Evolutionary conservation across 495 filamentous ascomycete genomes (phyloP), one percentile per base, ranked within the genome.

Genomic region (Neurospora terricola): DNA sequence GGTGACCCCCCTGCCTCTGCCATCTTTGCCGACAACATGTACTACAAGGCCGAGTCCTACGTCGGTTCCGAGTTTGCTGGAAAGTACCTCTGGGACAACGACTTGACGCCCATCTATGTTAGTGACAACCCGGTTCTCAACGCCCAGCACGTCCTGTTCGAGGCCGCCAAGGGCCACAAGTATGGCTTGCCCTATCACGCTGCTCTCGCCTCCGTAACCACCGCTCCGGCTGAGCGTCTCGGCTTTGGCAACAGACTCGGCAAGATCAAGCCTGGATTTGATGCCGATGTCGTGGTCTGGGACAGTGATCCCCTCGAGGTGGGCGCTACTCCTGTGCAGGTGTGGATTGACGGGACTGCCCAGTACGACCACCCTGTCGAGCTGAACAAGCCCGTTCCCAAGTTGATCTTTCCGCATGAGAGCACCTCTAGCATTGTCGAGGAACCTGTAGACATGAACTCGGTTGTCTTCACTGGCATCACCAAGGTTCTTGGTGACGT

Each of bases 271-370:
- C 81, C 85, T 27, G 89, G 89, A 0, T 90, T 88, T 72, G 90
- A 91, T 76, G 90, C 89, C 27, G 90, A 91, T 75, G 72, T 91
- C 27, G 90, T 90, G 2, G 84, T 91, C 10, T 91, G 89, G 89
- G 89, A 91, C 75, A 87, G 84, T 68, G 88, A 91, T 76, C 90
- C 90, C 38, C 79, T 91, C 6, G 84, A 83, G 48, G 83, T 88
- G 0, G 90, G 90, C 11, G 89, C 89, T 1, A 81, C 89, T 6
- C 88, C 90, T 0, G 78, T 87, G 1, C 88, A 91, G 72, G 88
- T 91, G 3, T 91, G 86, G 84, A 89, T 91, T 73, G 90, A 91
- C 76, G 89, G 90, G 7, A 87, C 81, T 14, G 82, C 84, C 3
- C 84, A 85, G 69, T 84, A 84, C 34, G 82, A 86, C n/a, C 70